A percentile compares a stretch with the other conserved stretches of the same genome.
phyloP scores from a whole-genome alignment of 1,284 basidiomycete species.

The Malassezia brasiliensis region DNA sequence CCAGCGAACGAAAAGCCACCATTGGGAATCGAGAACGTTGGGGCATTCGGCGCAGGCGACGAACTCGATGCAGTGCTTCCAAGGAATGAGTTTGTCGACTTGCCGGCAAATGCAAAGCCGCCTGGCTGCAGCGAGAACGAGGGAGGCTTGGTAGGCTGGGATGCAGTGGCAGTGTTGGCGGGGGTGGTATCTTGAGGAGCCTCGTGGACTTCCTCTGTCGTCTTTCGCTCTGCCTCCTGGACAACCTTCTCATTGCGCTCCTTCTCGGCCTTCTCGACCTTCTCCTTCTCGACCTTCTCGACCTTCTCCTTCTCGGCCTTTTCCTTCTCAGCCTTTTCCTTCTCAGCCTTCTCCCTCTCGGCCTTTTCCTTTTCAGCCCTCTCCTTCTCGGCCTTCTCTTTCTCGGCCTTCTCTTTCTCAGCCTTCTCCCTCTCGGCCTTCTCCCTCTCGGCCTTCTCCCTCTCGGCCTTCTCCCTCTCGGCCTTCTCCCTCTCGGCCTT shows the following conservation, averaged over 20 bases:
- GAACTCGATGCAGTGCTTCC: too few species aligned
- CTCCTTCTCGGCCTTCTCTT: neutral
- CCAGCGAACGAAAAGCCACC: constrained; percentile 18
- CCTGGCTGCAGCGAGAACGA: neutral
- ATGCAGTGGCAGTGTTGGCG: neutral
- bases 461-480: neutral
- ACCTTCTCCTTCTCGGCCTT: too few species aligned
- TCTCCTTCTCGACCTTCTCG: neutral
- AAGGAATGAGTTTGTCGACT: neutral
- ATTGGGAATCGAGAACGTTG: constrained; percentile 8
- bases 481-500: neutral
- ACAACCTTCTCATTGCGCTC: neutral
- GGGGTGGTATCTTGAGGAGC: neutral
- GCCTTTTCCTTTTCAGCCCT: neutral
- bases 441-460: neutral
- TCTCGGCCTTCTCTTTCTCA: neutral
- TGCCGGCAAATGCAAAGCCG: constrained; percentile 15
- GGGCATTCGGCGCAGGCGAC: neutral
- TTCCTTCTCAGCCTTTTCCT: neutral
- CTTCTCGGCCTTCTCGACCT: neutral
- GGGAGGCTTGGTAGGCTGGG: neutral
- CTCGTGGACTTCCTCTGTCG: neutral
- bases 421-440: neutral
- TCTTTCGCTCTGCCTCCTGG: neutral
- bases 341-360: neutral